Conservation (phyloP, 2,329 filamentous ascomycete genomes). For the Aspergillus cejpii region DNA sequence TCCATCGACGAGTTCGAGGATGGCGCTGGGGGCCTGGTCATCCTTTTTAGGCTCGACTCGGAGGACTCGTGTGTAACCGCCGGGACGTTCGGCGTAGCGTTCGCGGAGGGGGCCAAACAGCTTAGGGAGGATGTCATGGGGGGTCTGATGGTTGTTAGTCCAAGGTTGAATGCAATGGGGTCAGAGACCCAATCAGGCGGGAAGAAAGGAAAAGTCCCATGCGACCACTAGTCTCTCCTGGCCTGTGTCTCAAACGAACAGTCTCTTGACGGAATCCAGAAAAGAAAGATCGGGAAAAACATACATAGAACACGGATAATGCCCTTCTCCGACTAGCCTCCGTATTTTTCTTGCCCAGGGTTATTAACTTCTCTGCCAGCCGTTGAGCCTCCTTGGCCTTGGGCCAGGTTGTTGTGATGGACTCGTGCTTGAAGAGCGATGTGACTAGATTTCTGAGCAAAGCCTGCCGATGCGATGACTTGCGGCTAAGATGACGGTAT, state of each 20-base stretch:
- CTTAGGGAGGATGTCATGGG: constrained; percentile 59
- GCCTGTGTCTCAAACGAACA: not conserved
- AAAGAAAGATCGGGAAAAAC: constrained; percentile 32
- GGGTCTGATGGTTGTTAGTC: constrained; percentile 28
- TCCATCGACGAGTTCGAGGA: constrained; percentile 91
- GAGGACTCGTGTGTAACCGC: constrained; percentile 91
- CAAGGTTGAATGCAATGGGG: not conserved
- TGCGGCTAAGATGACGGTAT: constrained; percentile 81
- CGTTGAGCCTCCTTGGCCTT: constrained; percentile 97
- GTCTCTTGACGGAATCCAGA: not conserved
- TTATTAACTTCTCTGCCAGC: constrained; percentile 89
- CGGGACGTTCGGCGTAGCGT: constrained; percentile 71
- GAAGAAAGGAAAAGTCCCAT: not conserved
- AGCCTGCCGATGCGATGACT: constrained; percentile 80
- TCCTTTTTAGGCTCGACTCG: constrained; percentile 81
- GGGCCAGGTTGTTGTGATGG: constrained; percentile 88
- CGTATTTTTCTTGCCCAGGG: constrained; percentile 86
- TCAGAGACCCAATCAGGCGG: not conserved
- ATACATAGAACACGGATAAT: constrained; percentile 77
- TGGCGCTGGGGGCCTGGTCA: constrained; percentile 82
- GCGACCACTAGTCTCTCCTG: too few relatives aligned
- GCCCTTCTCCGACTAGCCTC: constrained; percentile 69
- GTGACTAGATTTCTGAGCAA: constrained; percentile 94
- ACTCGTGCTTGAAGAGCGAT: constrained; percentile 85
- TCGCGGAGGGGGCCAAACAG: constrained; percentile 75